Conservation (phyloP, 805 yeast species). For the Starmerella roubikii region DNA sequence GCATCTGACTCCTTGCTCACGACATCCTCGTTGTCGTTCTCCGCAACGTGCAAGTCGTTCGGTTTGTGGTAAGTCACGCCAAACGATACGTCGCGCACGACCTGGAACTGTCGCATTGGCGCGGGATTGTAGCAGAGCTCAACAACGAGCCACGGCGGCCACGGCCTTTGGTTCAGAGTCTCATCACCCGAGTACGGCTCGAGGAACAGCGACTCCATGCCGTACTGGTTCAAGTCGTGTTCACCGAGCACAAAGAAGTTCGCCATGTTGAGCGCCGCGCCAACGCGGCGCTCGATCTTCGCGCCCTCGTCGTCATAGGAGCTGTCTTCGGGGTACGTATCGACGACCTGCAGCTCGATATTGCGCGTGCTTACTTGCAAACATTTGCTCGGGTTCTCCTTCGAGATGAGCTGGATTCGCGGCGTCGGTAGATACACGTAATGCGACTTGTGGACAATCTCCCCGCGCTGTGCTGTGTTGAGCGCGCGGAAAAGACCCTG, state of each 20-base stretch:
- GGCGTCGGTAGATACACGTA: constrained; percentile 61
- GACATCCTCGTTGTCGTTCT: constrained; percentile 4
- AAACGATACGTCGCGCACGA: constrained; percentile 52
- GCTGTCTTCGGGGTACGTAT: constrained; percentile 38
- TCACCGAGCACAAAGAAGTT: constrained; percentile 55
- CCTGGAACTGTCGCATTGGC: constrained; percentile 34
- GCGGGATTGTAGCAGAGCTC: constrained; percentile 51
- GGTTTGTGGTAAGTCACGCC: constrained; percentile 47
- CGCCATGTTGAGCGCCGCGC: constrained; percentile 53
- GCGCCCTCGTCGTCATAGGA: constrained; percentile 31
- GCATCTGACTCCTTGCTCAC: constrained; percentile 1
- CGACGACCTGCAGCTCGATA: constrained; percentile 54
- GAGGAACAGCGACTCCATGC: constrained; percentile 39
- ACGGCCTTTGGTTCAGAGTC: constrained; percentile 26
- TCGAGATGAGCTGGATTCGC: constrained; percentile 58
- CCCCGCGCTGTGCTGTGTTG: constrained; percentile 28
- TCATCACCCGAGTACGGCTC: constrained; percentile 50
- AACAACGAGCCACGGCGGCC: constrained; percentile 88
- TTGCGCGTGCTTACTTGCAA: constrained; percentile 61
- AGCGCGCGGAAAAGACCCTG: constrained; percentile 30
- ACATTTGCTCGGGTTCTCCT: constrained; percentile 41
- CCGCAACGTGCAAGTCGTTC: constrained; percentile 32
- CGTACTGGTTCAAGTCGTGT: constrained; percentile 37
- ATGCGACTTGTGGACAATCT: constrained; percentile 38
- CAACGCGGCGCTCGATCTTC: constrained; percentile 52